Base-by-base conservation (phyloP, 2,329 filamentous ascomycete species). In the Colletotrichum liriopes region DNA sequence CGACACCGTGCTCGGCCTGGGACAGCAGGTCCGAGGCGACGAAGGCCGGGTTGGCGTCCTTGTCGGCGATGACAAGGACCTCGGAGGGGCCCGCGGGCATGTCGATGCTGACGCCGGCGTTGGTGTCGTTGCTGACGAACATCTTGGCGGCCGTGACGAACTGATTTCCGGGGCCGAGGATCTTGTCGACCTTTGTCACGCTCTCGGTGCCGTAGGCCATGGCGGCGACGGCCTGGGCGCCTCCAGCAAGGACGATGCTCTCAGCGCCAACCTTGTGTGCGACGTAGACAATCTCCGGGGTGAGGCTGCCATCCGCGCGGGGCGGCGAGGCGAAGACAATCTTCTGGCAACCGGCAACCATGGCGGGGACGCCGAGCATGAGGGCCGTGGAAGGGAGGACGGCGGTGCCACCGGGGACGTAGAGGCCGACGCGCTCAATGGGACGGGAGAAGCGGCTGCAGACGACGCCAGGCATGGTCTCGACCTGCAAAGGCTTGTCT, bases 71-170 rank as follows among this genome's bases (percentile, higher is more conserved):
- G 68, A 99, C 96, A n/a, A 99, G 89, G 3, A 99, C 95, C 82
- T 99, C 96, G 45, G 95, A 98, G 0, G 96, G 96, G 0, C 96
- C 96, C 45, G 96, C 96, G 14, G 96, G 96, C 96, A 99, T 99
- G 80, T 99, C 96, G 78, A 99, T 99, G 82, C 94, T 93, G 51
- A 98, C 95, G 29, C 94, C 93, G 16, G 96, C 96, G 72, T 95
- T 97, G 55, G 96, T 98, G 81, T 99, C 96, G 82, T 99, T 99
- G 83, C 93, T 94, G 54, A 99, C 96, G 77, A 95, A 89, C 96
- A 99, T 99, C 89, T 99, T 99, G 64, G 94, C 96, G 0, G 96
- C 96, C 0, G 96, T 99, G 51, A 99, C 96, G 80, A 98, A 99
- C 82, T 98, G 96, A 84, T 99, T 99, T 45, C 96, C 96, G 3